Base-by-base conservation (phyloP, 495 filamentous ascomycete genomes). In the Wilcoxina mikolae region DNA sequence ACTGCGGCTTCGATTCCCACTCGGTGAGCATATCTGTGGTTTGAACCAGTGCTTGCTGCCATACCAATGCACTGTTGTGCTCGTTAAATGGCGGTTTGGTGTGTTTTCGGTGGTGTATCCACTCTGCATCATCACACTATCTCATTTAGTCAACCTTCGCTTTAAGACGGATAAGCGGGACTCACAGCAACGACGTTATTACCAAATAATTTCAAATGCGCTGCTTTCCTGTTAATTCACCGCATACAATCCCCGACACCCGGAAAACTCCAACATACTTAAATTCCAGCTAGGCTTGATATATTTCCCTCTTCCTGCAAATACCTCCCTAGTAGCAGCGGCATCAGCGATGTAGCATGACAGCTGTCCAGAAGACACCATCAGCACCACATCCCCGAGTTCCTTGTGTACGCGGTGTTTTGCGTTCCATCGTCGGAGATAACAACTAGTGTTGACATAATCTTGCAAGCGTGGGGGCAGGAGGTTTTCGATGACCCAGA, bases 41-140 rank as follows among this genome's bases (percentile, higher is more conserved):
- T 55, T 74, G 71, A 0, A 57, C 57, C 0, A 74, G 11, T 1
- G 67, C 58, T 60, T 74, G 70, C 0, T 44, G 43, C 73, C 72
- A 74, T 1, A 74, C 71, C 4, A 70, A 52, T 0, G 45, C 54
- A 51, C 67, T 74, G 44, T 63, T 74, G 0, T 58, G 60, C 56
- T 76, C 71, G 53, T 72, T 74, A 54, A 76, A 74, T 0, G 67
- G 67, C 0, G 67, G 54, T 0, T 69, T 62, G 3, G 67, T 67
- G 11, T 69, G 45, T 50, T 67, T 69, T 3, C 72, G 58, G 26
- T 74, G 71, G 10, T 68, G 65, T 48, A 67, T 62, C 72, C 71
- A 74, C 18, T 70, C 66, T 0, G 59, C 53, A 20, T 71, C 71
- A 18, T 66, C 61, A 9, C 45, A 55, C 65, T 68, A 17, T 44